A percentile compares a stretch with the other conserved stretches of the same genome.
These are phyloP conservation scores for Pyronema omphalodes DNA, from an alignment of 495 filamentous ascomycete genomes.

Conservation along the genomic window DNA sequence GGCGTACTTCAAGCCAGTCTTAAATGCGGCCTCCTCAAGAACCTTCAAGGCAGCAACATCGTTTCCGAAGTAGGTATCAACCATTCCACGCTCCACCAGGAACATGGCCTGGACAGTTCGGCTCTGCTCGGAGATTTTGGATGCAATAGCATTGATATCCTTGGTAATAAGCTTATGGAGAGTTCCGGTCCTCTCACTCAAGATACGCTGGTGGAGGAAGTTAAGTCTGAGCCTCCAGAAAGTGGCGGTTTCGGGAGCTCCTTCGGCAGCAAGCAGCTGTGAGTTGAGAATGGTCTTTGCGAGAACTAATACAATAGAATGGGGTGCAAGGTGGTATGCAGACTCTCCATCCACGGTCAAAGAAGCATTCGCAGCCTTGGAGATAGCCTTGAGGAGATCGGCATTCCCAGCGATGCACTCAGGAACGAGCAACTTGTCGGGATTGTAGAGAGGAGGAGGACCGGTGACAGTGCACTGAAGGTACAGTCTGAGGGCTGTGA, in stretches of 20 bases:
- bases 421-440: constrained; percentile 39
- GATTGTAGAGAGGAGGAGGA: constrained; percentile 45
- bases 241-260: constrained; percentile 15
- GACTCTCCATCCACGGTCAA: constrained; percentile 71
- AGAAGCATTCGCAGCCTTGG: constrained; percentile 27
- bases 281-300: constrained; percentile 48
- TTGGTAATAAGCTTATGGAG: constrained; percentile 33
- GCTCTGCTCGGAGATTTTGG: neutral
- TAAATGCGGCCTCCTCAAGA: constrained; percentile 42
- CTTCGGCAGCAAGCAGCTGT: constrained; percentile 10
- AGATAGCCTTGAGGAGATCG: constrained; percentile 18
- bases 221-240: constrained; percentile 50
- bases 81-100: constrained; percentile 60
- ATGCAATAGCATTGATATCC: constrained; percentile 24
- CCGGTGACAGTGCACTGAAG: constrained; percentile 85
- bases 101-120: constrained; percentile 34
- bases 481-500: constrained; percentile 64
- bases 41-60: constrained; percentile 57
- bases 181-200: constrained; percentile 55
- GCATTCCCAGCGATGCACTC: constrained; percentile 17
- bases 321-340: constrained; percentile 65
- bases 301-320: constrained; percentile 63
- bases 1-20: constrained; percentile 58
- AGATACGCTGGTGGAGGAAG: constrained; percentile 73
- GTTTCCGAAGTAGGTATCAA: constrained; percentile 69